phyloP scores from a whole-genome alignment of 148 eudicot genomes.

The Amaranthus hypochondriacus region DNA sequence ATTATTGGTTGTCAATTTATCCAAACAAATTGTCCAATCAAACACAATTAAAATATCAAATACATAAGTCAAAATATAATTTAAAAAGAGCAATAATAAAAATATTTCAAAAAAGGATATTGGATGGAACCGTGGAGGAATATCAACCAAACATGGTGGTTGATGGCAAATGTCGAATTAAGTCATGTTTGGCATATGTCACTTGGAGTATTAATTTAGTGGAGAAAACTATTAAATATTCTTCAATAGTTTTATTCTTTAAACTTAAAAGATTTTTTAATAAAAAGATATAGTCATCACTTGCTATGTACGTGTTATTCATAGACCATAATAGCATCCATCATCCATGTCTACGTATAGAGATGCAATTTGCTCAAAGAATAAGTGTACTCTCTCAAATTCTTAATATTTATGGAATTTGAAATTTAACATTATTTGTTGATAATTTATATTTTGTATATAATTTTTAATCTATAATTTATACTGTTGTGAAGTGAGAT shows the following conservation, averaged over 20 bases:
- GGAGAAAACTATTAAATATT: neutral
- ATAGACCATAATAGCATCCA: slow-evolving; percentile 1
- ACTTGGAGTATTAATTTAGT: neutral
- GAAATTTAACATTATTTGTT: no score
- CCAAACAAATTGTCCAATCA: neutral
- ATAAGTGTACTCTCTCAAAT: no score
- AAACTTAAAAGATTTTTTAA: no score
- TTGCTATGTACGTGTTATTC: slow-evolving; percentile 11
- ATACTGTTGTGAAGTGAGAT: no score
- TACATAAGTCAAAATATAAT: neutral
- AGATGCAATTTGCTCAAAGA: neutral
- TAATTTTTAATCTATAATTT: no score
- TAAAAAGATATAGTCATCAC: neutral
- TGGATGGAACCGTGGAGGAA: neutral
- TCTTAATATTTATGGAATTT: no score
- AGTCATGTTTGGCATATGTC: slow-evolving; percentile 10
- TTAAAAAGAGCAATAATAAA: neutral
- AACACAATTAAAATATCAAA: neutral
- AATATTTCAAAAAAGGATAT: neutral
- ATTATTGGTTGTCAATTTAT: neutral
- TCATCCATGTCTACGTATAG: slow-evolving; percentile 4
- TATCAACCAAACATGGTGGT: slow-evolving; percentile 4
- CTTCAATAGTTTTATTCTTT: no score
- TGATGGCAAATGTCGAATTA: neutral
- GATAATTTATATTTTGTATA: no score